Evolutionary conservation across 2,329 filamentous ascomycete species (phyloP).

Genomic region (Fusarium paranaense): DNA sequence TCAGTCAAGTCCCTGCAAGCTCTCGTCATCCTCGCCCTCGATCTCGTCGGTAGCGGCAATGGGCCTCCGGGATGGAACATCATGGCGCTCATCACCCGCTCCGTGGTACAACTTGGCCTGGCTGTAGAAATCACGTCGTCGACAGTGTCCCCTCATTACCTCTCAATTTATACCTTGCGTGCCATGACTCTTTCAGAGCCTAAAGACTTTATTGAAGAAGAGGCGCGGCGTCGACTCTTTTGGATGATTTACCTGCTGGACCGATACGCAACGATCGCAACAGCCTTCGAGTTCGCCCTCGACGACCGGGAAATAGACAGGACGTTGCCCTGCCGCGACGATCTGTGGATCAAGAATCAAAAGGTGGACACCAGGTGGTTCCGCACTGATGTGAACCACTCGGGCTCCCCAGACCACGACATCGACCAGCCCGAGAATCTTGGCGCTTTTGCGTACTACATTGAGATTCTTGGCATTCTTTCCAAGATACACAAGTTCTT

Average conservation of each 20-base stretch:
- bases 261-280: slow-evolving; percentile 89
- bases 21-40: slow-evolving; percentile 85
- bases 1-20: slow-evolving; percentile 90
- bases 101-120: slow-evolving; percentile 87
- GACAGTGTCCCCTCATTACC: slow-evolving; percentile 80
- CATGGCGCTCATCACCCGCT: slow-evolving; percentile 87
- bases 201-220: slow-evolving; percentile 88
- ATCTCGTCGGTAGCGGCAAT: slow-evolving; percentile 87
- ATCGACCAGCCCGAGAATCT: slow-evolving; percentile 82
- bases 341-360: slow-evolving; percentile 85
- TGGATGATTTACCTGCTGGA: slow-evolving; percentile 96
- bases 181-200: slow-evolving; percentile 88
- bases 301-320: slow-evolving; percentile 92
- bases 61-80: slow-evolving; percentile 94
- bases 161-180: slow-evolving; percentile 89
- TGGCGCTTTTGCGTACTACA: slow-evolving; percentile 89
- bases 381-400: slow-evolving; percentile 60
- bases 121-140: slow-evolving; percentile 86
- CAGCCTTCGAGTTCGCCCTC: slow-evolving; percentile 90
- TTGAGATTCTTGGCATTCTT: slow-evolving; percentile 88
- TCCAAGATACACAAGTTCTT: slow-evolving; percentile 90
- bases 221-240: slow-evolving; percentile 84
- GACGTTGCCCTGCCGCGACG: slow-evolving; percentile 86
- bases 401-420: slow-evolving; percentile 67
- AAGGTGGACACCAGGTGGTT: slow-evolving; percentile 90